Evolutionary conservation across 2,329 filamentous ascomycete species (phyloP), one percentile per base, ranked within the genome.

Genomic region (Talaromyces islandicus): DNA sequence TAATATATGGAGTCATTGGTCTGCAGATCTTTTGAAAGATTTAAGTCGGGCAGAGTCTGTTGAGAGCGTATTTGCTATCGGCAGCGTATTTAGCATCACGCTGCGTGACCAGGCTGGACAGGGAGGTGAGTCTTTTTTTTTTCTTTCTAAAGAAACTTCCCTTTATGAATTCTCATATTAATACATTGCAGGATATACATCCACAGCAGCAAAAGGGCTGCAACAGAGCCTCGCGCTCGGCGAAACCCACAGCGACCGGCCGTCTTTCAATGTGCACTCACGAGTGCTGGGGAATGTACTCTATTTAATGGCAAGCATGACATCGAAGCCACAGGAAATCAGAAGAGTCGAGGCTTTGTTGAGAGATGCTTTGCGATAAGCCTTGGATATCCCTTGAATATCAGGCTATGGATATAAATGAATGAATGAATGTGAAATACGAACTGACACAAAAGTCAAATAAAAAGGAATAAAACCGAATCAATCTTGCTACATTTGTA

Each of bases 1-100:
- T 4, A 65, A 68, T 4, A 68, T 80, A 1, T 93, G 89, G 88
- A 91, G 88, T 60, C 82, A 86, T 61, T 94, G 90, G 90, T 84
- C 85, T 0, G 78, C 79, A 1, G 70, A 75, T 0, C 83, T 92
- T 29, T 77, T 92, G 1, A 72, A 76, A 1, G 71, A 76, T 12
- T 67, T 92, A 2, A 92, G 88, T 4, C 75, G 80, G 21, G 78
- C 79, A 2, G 63, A 75, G 0, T 73, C 77, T 0, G 84, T 94
- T 0, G 79, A 84, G 2, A 84, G 87, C 7, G 84, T 88, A 0
- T 89, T 90, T 77, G 88, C 90, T 0, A 75, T 94, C 1, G 91
- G 91, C 0, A 89, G 85, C 2, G 88, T 94, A 0, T 77, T 94
- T 11, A 87, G 88, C 0, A 86, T 95, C 41, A 78, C 79, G 12